Evolutionary conservation across 139 green algal genomes (phyloP), one percentile per base, ranked within the genome.

Genomic region (Bryopsis sp.): DNA sequence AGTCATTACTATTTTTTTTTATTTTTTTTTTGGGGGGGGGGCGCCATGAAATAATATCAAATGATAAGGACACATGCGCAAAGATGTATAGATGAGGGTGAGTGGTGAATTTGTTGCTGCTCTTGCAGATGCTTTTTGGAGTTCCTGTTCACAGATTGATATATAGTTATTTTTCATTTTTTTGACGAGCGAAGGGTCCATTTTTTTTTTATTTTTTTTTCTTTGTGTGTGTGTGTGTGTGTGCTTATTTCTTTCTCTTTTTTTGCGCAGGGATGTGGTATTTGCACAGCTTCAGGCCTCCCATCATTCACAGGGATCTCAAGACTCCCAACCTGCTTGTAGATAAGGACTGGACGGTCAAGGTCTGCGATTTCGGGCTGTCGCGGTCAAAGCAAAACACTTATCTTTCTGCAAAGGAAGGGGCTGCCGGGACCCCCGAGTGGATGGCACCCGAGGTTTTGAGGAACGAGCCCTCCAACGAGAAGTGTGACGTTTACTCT

Each of bases 341-440:
- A 34, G 92, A 97, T 75, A 88, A 89, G 58, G 86, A 96, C 74
- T 90, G 85, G 70, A 89, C 81, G 0, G 79, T 96, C 58, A 95
- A 96, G 78, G 89, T 93, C 48, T 92, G 85, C 65, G 89, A 95
- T 81, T 97, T 97, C 81, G 91, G 91, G 0, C 72, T 97, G 78
- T 84, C 67, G 0, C 72, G 78, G 8, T 78, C 92, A 43, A 88
- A 89, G 71, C 71, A 74, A 32, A 90, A 85, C 57, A 88, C 78
- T n/a, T 65, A 46, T 33, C 58, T 65, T 5, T 65, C 58, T 47
- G 58, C 32, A 8, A 61, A 34, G 22, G 50, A 65, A 33, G 58
- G 58, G 8, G 4, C 26, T 46, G 58, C 76, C 6, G 91, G 92
- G 33, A 97, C 92, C 2, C 90, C 92, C 0, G 92, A 96, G 75